Evolutionary conservation across 2,329 filamentous ascomycete genomes (phyloP), one percentile per base, ranked within the genome.

Genomic region (Truncatella angustata): DNA sequence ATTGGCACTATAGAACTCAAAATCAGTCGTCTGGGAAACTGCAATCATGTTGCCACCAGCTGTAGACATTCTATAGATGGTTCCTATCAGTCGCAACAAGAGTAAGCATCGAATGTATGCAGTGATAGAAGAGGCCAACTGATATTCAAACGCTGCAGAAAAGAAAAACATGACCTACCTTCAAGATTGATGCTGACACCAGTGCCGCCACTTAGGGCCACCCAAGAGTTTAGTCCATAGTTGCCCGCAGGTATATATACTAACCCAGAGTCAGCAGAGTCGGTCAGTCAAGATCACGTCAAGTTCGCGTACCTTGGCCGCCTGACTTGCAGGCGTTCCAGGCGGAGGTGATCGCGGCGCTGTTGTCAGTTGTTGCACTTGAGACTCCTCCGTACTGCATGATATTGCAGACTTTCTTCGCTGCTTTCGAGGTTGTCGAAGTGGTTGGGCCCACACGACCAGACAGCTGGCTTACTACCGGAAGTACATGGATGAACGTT

Each of bases 371-470:
- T 11, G 66, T 64, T 34, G 74, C 74, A 56, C 76, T 73, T 2
- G 76, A 73, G 16, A 68, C 69, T 23, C 70, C 78, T 10, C 78
- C 78, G 56, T 79, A 78, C 48, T 73, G 60, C 50, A 75, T 68
- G 49, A 81, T 76, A 59, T 75, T 75, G 66, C 78, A 81, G 3
- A 66, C 55, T 56, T 66, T 67, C 49, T 55, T 58, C n/a, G 60
- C 58, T 26, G 61, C 57, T 56, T 68, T 67, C 42, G 55, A 51
- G n/a, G 54, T 56, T 10, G 58, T 57, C 11, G 60, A 59, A 5
- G 63, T 68, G 3, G 60, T 83, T 60, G 74, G 73, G 48, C 68
- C 79, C 51, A 76, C 77, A 49, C 73, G 79, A 20, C 73, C 79
- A 36, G 63, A 73, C 14, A 66, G 58, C 56, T 66, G 63, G 12